These are phyloP conservation scores for Fraxinus americana DNA, from an alignment of 257 asterid species.

Conservation along the genomic window DNA sequence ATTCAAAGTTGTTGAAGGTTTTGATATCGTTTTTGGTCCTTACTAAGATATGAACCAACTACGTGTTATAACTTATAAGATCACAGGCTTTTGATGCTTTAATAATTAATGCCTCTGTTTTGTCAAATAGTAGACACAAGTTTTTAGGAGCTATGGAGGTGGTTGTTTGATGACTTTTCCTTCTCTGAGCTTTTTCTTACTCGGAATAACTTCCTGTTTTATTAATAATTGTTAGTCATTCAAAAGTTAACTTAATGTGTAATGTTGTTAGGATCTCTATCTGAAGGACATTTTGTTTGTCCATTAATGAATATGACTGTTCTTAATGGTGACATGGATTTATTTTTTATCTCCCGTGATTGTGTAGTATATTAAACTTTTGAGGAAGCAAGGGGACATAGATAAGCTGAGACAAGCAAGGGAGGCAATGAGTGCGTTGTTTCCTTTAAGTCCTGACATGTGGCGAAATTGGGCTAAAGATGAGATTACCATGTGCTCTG, in stretches of 20 bases:
- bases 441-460: constrained; percentile 79
- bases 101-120: background rate
- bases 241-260: background rate
- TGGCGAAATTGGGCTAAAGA: constrained; percentile 98
- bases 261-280: background rate
- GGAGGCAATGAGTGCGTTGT: constrained; percentile 81
- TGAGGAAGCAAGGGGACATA: constrained; percentile 87
- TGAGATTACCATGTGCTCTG: constrained; percentile 60
- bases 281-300: background rate
- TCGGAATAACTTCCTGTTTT: too few relatives aligned
- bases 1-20: background rate
- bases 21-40: background rate
- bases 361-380: constrained; percentile 63
- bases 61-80: background rate
- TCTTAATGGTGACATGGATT: constrained; percentile 3
- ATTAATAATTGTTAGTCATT: background rate
- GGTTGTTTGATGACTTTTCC: background rate
- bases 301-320: background rate
- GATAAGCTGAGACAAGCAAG: constrained; percentile 86
- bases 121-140: background rate
- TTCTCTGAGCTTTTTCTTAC: background rate
- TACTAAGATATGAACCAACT: background rate
- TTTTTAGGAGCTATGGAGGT: background rate
- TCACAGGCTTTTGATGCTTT: background rate
- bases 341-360: constrained; percentile 18